Evolutionary conservation across 2,329 filamentous ascomycete species (phyloP).

Genomic region (Thelonectria blattea): DNA sequence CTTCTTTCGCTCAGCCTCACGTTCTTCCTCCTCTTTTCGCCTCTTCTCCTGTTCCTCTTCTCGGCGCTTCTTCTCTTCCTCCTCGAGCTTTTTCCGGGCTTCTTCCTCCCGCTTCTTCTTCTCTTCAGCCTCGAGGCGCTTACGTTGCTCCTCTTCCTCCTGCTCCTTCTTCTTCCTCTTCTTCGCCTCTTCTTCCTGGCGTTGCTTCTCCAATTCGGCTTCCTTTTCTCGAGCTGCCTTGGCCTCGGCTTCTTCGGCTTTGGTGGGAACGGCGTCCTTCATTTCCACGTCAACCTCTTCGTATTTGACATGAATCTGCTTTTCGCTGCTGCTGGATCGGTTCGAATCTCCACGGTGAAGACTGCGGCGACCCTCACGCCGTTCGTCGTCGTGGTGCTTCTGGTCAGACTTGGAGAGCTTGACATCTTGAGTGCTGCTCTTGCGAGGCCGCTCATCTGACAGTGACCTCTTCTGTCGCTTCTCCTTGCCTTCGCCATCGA

Average conservation of each 20-base stretch:
- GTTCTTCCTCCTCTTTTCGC: slow-evolving; percentile 40
- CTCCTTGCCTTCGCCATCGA: slow-evolving; percentile 61
- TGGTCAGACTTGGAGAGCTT: slow-evolving; percentile 43
- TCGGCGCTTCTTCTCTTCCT: slow-evolving; percentile 42
- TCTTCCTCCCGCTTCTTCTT: slow-evolving; percentile 41
- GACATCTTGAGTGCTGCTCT: slow-evolving; percentile 50
- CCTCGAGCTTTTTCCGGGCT: slow-evolving; percentile 37
- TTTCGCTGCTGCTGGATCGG: slow-evolving; percentile 52
- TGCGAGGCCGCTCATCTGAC: slow-evolving; percentile 54
- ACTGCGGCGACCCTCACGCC: slow-evolving; percentile 47
- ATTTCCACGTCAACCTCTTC: slow-evolving; percentile 64
- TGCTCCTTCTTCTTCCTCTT: slow-evolving; percentile 46
- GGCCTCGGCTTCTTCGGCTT: slow-evolving; percentile 38
- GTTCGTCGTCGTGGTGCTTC: slow-evolving; percentile 52
- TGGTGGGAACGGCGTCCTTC: slow-evolving; percentile 52
- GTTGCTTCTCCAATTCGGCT: slow-evolving; percentile 39
- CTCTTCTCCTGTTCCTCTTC: slow-evolving; percentile 42
- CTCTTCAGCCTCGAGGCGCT: slow-evolving; percentile 30
- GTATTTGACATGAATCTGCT: slow-evolving; percentile 61
- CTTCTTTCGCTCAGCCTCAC: slow-evolving; percentile 45
- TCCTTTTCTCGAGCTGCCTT: slow-evolving; percentile 47
- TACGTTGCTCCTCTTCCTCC: slow-evolving; percentile 37
- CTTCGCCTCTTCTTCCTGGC: slow-evolving; percentile 41
- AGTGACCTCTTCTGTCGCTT: slow-evolving; percentile 51
- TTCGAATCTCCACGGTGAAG: slow-evolving; percentile 50